Conservation (phyloP, 306 rosid genomes). For the Glycyrrhiza uralensis region DNA sequence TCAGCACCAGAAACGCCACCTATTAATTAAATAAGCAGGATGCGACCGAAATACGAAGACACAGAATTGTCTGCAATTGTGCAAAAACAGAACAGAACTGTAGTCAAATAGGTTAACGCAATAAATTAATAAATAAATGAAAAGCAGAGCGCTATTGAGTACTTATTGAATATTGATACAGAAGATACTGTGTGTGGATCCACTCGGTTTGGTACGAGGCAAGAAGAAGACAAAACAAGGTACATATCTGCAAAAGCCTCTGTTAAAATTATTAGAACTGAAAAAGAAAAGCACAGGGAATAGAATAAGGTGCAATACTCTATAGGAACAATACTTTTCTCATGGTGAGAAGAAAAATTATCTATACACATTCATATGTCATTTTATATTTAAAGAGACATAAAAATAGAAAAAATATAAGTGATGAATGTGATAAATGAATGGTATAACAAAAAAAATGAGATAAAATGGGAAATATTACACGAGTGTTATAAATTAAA, state of each 20-base stretch:
- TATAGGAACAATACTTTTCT: background rate
- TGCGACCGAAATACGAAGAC: background rate
- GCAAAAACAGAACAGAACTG: background rate
- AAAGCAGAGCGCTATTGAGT: background rate
- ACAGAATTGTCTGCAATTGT: background rate
- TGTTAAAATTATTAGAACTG: background rate
- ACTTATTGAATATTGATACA: conserved; percentile 16
- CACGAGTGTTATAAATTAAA: too few relatives aligned
- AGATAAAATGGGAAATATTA: too few relatives aligned
- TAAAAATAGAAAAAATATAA: too few relatives aligned
- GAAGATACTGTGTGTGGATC: background rate
- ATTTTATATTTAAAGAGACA: too few relatives aligned
- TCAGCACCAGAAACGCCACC: too few relatives aligned
- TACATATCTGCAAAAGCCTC: background rate
- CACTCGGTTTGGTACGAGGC: conserved; percentile 21
- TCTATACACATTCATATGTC: too few relatives aligned
- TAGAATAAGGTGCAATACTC: background rate
- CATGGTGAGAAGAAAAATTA: too few relatives aligned
- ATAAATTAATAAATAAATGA: background rate
- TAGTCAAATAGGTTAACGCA: background rate
- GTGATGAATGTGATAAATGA: too few relatives aligned
- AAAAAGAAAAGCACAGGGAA: background rate
- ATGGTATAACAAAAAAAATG: too few relatives aligned
- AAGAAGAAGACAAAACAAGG: conserved; percentile 34
- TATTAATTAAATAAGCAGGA: background rate